Evolutionary conservation across 305 asterid species (phyloP).

Genomic region (Solanum hybrid): DNA sequence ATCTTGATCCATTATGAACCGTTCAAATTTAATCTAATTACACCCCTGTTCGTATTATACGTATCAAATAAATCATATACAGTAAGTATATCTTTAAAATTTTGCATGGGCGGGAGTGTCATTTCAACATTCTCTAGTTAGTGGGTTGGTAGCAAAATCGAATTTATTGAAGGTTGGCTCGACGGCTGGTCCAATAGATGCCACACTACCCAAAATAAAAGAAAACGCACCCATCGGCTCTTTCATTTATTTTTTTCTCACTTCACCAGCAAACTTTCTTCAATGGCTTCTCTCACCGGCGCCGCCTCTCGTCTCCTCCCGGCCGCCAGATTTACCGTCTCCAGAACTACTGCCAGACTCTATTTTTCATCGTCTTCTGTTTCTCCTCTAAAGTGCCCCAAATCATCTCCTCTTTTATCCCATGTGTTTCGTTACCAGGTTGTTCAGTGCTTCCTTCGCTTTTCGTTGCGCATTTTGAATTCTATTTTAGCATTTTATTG

Average conservation of each 20-base stretch:
- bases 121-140: not conserved
- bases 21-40: too few relatives aligned
- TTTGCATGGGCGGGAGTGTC: not conserved
- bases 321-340: constrained; percentile 18
- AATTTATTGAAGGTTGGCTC: not conserved
- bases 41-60: too few relatives aligned
- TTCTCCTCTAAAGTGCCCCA: constrained; percentile 30
- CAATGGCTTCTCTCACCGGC: constrained; percentile 20
- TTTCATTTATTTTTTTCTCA: not conserved
- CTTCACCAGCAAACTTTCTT: not conserved
- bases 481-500: not conserved
- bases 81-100: not conserved
- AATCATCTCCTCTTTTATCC: constrained; percentile 42
- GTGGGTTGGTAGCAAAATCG: not conserved
- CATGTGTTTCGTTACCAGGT: constrained; percentile 51
- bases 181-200: not conserved
- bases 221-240: not conserved
- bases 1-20: too few relatives aligned
- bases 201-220: not conserved
- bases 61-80: not conserved
- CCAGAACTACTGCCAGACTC: constrained; percentile 22
- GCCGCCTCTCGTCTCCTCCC: constrained; percentile 44
- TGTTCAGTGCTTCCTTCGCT: not conserved
- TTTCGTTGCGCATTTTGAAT: not conserved
- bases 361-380: constrained; percentile 10